Conservation (phyloP, 2,329 filamentous ascomycete genomes). For the Pseudocercospora macadamiae region DNA sequence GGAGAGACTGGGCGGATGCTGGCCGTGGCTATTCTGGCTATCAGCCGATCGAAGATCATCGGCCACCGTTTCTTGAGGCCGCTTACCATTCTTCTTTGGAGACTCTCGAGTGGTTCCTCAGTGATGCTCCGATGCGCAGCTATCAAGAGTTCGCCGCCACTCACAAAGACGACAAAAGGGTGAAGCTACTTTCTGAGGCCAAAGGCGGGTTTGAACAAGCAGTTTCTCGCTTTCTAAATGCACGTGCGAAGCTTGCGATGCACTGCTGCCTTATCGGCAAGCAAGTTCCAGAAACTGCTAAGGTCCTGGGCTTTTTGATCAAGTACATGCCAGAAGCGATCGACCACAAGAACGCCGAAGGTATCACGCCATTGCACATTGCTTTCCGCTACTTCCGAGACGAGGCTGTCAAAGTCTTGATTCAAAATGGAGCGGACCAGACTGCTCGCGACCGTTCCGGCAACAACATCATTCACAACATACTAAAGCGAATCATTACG, state of each 20-base stretch:
- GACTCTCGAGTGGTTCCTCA: slow-evolving; percentile 75
- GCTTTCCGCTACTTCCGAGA: slow-evolving; percentile 62
- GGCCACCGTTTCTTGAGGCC: slow-evolving; percentile 64
- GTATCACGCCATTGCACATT: slow-evolving; percentile 69
- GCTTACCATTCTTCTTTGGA: slow-evolving; percentile 63
- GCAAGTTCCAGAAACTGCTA: slow-evolving; percentile 47
- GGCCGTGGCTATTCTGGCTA: slow-evolving; percentile 47
- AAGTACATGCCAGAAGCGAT: slow-evolving; percentile 64
- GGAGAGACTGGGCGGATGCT: slow-evolving; percentile 72
- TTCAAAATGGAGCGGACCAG: slow-evolving; percentile 71
- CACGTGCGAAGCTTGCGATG: slow-evolving; percentile 61
- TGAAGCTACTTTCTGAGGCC: slow-evolving; percentile 64
- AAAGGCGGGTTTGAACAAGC: slow-evolving; percentile 66
- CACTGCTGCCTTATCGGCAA: slow-evolving; percentile 61
- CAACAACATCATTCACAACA: slow-evolving; percentile 70
- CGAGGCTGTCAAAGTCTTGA: slow-evolving; percentile 62
- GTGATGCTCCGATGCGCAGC: slow-evolving; percentile 67
- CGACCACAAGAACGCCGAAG: slow-evolving; percentile 60
- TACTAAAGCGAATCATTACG: slow-evolving; percentile 37
- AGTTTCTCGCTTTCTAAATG: slow-evolving; percentile 64
- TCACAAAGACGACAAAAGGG: slow-evolving; percentile 62
- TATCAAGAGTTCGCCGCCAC: slow-evolving; percentile 70
- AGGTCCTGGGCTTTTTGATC: slow-evolving; percentile 68
- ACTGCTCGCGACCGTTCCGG: slow-evolving; percentile 57
- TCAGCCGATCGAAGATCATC: slow-evolving; percentile 37